Evolutionary conservation across 2,329 filamentous ascomycete genomes (phyloP).

Genomic region (Arthrocladium fulminans): DNA sequence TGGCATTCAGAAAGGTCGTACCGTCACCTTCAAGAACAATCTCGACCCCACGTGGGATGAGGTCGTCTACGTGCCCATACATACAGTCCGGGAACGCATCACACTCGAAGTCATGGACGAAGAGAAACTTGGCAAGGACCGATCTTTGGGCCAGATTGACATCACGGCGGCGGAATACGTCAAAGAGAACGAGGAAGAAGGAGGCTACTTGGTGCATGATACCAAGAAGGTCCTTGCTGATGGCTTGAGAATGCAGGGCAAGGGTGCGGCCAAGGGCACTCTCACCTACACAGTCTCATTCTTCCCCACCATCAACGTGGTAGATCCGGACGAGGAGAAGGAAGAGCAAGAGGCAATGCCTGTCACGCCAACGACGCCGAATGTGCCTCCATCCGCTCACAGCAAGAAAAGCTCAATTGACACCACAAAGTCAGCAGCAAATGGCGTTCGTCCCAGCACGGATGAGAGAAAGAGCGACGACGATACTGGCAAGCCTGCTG

Average conservation of each 20-base stretch:
- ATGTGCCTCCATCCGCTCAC: slow-evolving; percentile 11
- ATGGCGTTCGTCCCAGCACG: slow-evolving; percentile 3
- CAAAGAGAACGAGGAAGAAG: slow-evolving; percentile 58
- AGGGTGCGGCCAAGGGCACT: slow-evolving; percentile 65
- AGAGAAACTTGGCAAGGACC: slow-evolving; percentile 84
- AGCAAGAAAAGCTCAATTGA: slow-evolving; percentile 15
- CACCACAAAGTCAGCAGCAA: background rate
- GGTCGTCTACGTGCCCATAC: slow-evolving; percentile 85
- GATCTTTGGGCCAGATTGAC: slow-evolving; percentile 74
- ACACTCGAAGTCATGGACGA: slow-evolving; percentile 93
- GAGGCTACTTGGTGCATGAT: slow-evolving; percentile 72
- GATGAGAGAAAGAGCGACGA: background rate
- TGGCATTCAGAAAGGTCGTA: slow-evolving; percentile 80
- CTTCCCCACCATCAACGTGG: slow-evolving; percentile 78
- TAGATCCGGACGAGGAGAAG: slow-evolving; percentile 62
- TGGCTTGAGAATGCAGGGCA: slow-evolving; percentile 64
- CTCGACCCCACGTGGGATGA: slow-evolving; percentile 94
- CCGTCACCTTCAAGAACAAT: slow-evolving; percentile 93
- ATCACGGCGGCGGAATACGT: slow-evolving; percentile 71
- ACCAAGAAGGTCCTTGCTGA: slow-evolving; percentile 59
- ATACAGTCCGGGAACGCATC: slow-evolving; percentile 73
- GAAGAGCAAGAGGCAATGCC: slow-evolving; percentile 31
- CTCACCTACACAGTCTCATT: slow-evolving; percentile 80
- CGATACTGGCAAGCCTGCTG: background rate
- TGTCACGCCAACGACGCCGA: background rate